phyloP scores from a whole-genome alignment of 345 rosid species.

The Arabidopsis thaliana region DNA sequence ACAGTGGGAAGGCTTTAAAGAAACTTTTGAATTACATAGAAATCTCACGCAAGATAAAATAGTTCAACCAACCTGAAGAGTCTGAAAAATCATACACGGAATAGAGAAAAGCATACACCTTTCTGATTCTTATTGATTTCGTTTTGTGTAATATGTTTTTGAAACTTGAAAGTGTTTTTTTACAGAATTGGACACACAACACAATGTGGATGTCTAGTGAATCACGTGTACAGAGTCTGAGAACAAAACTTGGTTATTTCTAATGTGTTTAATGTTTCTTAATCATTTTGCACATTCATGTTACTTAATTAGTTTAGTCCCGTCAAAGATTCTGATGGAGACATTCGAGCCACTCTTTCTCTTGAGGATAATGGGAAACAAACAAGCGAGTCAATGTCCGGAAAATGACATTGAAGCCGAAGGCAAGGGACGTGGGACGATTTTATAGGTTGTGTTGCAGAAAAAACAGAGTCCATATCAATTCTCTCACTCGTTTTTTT shows the following conservation, averaged over 20 bases:
- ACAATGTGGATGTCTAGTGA: constrained; percentile 18
- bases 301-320: not conserved
- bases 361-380: constrained; percentile 11
- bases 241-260: not conserved
- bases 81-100: constrained; percentile 27
- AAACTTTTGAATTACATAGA: constrained; percentile 78
- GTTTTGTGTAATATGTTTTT: constrained; percentile 23
- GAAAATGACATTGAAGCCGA: not conserved
- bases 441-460: constrained; percentile 1
- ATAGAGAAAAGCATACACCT: constrained; percentile 28
- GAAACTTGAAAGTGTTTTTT: constrained; percentile 5
- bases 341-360: constrained; percentile 3
- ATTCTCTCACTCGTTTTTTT: not conserved
- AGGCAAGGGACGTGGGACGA: not conserved
- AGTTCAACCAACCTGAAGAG: not conserved
- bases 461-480: constrained; percentile 32
- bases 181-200: constrained; percentile 29
- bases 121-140: constrained; percentile 12
- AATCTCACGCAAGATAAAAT: constrained; percentile 61
- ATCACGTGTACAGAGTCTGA: constrained; percentile 24
- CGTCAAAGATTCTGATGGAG: constrained; percentile 32
- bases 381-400: constrained; percentile 21
- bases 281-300: not conserved
- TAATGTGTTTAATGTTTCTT: not conserved
- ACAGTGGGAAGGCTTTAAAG: constrained; percentile 84